A percentile compares a stretch with the other conserved stretches of the same genome.
phyloP scores from a whole-genome alignment of 1,139 yeast genomes.

The Kazachstania sp. region DNA sequence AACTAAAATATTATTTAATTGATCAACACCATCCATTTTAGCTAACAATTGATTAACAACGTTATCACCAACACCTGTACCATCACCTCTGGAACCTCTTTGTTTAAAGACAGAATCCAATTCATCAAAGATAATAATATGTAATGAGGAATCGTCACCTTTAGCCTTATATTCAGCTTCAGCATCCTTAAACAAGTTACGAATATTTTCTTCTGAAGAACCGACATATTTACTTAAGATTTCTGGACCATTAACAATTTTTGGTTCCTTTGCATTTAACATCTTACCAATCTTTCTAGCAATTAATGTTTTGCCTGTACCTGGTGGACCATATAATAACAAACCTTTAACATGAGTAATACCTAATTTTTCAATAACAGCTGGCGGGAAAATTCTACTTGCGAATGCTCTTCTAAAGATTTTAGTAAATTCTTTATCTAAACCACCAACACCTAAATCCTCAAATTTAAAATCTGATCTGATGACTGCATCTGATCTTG shows the following conservation, averaged over 20 bases:
- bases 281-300: slow-evolving; percentile 95
- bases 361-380: slow-evolving; percentile 83
- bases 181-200: slow-evolving; percentile 94
- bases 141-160: slow-evolving; percentile 89
- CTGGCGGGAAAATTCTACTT: slow-evolving; percentile 89
- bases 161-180: slow-evolving; percentile 88
- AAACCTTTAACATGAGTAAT: slow-evolving; percentile 93
- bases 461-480: slow-evolving; percentile 94
- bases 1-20: slow-evolving; percentile 83
- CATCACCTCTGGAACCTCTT: slow-evolving; percentile 94
- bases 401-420: slow-evolving; percentile 97
- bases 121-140: slow-evolving; percentile 94
- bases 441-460: slow-evolving; percentile 97
- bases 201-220: slow-evolving; percentile 91
- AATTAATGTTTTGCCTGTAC: slow-evolving; percentile 96
- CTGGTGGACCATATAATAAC: slow-evolving; percentile 91
- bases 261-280: slow-evolving; percentile 97
- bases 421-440: slow-evolving; percentile 85
- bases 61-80: slow-evolving; percentile 98
- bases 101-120: slow-evolving; percentile 96
- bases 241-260: slow-evolving; percentile 97
- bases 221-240: slow-evolving; percentile 95
- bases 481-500: slow-evolving; percentile 81
- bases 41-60: slow-evolving; percentile 95
- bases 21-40: slow-evolving; percentile 99